Evolutionary conservation across 768 basidiomycete species (phyloP).

Genomic region (Mycena galopus): DNA sequence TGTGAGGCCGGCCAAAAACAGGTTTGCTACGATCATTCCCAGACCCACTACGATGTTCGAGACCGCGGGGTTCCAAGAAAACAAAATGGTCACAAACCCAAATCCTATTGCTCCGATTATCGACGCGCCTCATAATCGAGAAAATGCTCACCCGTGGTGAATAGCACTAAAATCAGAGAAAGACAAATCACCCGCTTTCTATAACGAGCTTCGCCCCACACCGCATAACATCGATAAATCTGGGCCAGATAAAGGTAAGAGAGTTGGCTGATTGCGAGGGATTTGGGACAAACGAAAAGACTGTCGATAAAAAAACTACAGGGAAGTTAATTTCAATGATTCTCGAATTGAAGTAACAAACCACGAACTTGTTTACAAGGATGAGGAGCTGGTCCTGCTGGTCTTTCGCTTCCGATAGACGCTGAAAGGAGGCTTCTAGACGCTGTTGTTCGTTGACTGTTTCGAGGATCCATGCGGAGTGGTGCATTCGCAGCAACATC

Average conservation of each 20-base stretch:
- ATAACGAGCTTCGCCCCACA: background rate
- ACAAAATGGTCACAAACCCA: background rate
- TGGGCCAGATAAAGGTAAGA: background rate
- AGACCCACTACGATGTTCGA: background rate
- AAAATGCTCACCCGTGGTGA: background rate
- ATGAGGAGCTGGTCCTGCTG: background rate
- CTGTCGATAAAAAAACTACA: background rate
- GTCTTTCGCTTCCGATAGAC: background rate
- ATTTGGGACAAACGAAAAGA: background rate
- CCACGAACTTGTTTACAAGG: background rate
- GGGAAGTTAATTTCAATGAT: background rate
- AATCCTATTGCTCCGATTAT: background rate
- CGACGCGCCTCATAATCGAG: background rate
- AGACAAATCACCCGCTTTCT: background rate
- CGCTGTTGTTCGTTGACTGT: background rate
- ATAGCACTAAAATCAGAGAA: background rate
- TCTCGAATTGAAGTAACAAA: background rate
- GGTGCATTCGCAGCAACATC: background rate
- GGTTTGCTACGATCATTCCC: background rate
- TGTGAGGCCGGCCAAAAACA: constrained; percentile 4
- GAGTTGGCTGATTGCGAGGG: background rate
- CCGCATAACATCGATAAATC: constrained; percentile 6
- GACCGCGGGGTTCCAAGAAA: background rate
- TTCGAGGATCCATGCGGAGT: background rate
- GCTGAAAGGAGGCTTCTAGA: background rate